Conservation (phyloP, 805 yeast species). For the Yarrowia bubula region DNA sequence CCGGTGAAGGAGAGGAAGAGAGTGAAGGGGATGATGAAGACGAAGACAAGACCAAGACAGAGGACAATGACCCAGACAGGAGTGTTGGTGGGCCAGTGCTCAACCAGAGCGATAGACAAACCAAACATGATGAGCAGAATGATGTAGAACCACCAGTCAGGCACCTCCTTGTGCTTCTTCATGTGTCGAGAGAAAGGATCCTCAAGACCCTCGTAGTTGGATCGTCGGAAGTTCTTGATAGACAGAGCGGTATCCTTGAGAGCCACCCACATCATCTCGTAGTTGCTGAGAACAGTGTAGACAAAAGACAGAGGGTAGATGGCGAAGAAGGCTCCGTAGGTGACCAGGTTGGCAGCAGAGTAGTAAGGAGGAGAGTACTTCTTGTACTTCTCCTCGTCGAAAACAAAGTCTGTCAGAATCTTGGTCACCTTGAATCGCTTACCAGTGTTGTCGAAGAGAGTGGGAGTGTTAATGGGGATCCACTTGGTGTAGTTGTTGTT, state of each 20-base stretch:
- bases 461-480: slow-evolving; percentile 56
- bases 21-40: slow-evolving; percentile 57
- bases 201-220: slow-evolving; percentile 26
- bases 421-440: slow-evolving; percentile 48
- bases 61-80: slow-evolving; percentile 63
- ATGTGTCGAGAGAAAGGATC: slow-evolving; percentile 41
- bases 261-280: slow-evolving; percentile 32
- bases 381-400: slow-evolving; percentile 49
- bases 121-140: slow-evolving; percentile 47
- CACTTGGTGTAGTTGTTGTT: slow-evolving; percentile 59
- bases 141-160: slow-evolving; percentile 68
- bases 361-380: slow-evolving; percentile 65
- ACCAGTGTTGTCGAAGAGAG: slow-evolving; percentile 53
- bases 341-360: slow-evolving; percentile 46
- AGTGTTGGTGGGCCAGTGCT: slow-evolving; percentile 47
- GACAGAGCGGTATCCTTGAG: neutral
- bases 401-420: slow-evolving; percentile 41
- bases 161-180: slow-evolving; percentile 61
- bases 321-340: slow-evolving; percentile 56
- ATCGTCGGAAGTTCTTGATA: neutral
- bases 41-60: slow-evolving; percentile 52
- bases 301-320: slow-evolving; percentile 47
- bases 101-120: slow-evolving; percentile 37
- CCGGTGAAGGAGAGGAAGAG: slow-evolving; percentile 60
- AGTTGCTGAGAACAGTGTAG: slow-evolving; percentile 28